Evolutionary conservation across 1,139 yeast genomes (phyloP).

Genomic region (Yarrowia galli): DNA sequence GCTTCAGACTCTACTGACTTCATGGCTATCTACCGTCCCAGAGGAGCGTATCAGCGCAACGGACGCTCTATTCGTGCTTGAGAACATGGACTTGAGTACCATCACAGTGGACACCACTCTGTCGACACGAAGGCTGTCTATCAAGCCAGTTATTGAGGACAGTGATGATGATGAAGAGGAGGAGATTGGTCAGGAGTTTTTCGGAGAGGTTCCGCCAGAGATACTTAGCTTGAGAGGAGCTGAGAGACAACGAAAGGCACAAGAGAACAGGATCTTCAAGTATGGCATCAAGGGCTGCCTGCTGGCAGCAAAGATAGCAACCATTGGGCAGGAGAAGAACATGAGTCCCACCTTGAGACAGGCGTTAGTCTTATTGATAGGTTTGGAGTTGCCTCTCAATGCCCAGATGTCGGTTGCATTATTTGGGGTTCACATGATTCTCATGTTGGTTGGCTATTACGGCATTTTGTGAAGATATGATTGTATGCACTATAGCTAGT

Average conservation of each 20-base stretch:
- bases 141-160: background rate
- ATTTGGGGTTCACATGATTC: slow-evolving; percentile 2
- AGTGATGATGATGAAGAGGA: slow-evolving; percentile 4
- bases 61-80: slow-evolving; percentile 52
- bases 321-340: background rate
- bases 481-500: too few species aligned
- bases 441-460: slow-evolving; percentile 7
- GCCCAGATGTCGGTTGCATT: slow-evolving; percentile 8
- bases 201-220: background rate
- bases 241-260: background rate
- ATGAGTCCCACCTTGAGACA: slow-evolving; percentile 12
- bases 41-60: slow-evolving; percentile 56
- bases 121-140: slow-evolving; percentile 8
- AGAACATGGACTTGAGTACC: slow-evolving; percentile 36
- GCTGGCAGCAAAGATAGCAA: slow-evolving; percentile 1
- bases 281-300: slow-evolving; percentile 10
- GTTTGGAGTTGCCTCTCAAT: slow-evolving; percentile 5
- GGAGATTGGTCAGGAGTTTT: background rate
- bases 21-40: slow-evolving; percentile 53
- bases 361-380: slow-evolving; percentile 1
- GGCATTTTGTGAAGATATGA: background rate
- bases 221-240: background rate
- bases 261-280: slow-evolving; percentile 16
- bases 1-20: slow-evolving; percentile 53
- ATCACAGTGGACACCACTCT: background rate